Base-by-base conservation (phyloP, 1,284 basidiomycete species). In the Cystobasidium slooffiae region DNA sequence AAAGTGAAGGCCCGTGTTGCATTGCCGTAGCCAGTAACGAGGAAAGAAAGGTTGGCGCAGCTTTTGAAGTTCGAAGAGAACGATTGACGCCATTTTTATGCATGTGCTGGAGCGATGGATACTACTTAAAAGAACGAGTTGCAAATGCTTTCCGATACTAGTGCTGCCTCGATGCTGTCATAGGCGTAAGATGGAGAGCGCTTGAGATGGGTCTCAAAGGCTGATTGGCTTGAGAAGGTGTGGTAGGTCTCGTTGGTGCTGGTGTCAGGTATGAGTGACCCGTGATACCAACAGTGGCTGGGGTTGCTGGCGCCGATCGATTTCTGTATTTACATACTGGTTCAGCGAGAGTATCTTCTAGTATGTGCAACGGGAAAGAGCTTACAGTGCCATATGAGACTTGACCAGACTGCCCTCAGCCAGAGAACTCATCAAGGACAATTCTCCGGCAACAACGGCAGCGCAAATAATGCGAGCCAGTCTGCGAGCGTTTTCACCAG, bases 371-470 rank as follows among this genome's bases (percentile, higher is more conserved):
- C 31, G 14, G 20, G 44, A 51, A 53, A 31, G 9, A 43, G 39
- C 64, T 44, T 53, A 66, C 64, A 68, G 72, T 8, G 70, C 70
- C 69, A 76, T 72, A 31, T 76, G 75, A 10, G 70, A 74, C 52
- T 61, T 59, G 44, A 76, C 75, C 18, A 76, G 72, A 81, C 95
- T 93, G 1, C 94, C 94, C 0, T 93, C 94, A 0, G 94, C 94
- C 37, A 97, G 87, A 0, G 94, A 94, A 77, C 89, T 89, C 82
- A 97, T 87, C 77, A 97, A 86, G 20, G 90, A 92, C 3, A 80
- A 85, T 82, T 97, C 94, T 58, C 94, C 94, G 2, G 94, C 94
- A 93, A 97, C 96, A 80, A 97, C 94, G 0, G 92, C 87, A 0
- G 92, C 88, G 62, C 90, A 90, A 78, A 97, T 91, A 80, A 97